Evolutionary conservation across 2,329 filamentous ascomycete species (phyloP), one percentile per base, ranked within the genome.

Genomic region (Furcasterigmium sp.): DNA sequence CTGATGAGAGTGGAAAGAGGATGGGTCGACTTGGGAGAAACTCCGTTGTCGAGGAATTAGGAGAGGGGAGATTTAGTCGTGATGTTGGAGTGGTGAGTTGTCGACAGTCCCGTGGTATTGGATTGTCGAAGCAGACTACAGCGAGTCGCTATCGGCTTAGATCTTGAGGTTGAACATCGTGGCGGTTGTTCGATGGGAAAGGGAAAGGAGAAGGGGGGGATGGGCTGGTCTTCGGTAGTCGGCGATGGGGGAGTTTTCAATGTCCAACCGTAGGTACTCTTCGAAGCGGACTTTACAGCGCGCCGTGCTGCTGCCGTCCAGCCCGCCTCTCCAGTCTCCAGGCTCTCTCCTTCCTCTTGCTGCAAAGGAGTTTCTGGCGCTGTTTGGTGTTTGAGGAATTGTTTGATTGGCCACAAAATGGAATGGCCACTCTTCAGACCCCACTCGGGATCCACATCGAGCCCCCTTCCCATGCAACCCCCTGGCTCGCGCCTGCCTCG

Each of bases 101-200:
- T 42, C 34, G 25, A 32, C 40, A 35, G 20, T 21, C 30, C 40
- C 23, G 20, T n/a, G n/a, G 18, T 39, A 40, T 44, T 42, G 41
- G 37, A 28, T 36, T 41, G 42, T 47, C 43, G 30, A 46, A 75
- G 73, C 73, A 74, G 73, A 77, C 73, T 75, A 69, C 68, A 55
- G 60, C 63, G 64, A 75, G 73, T 73, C 72, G 73, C 69, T 69
- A 68, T 65, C 54, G 59, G 63, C 61, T 69, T 70, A 78, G 61
- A 76, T 65, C 65, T 63, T 64, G 58, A 56, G 70, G 62, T 68
- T 70, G 69, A 75, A 74, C 73, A 79, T 77, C 61, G 68, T 68
- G 68, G 61, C 65, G 63, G 64, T 63, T 65, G 70, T 71, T 76
- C 69, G 71, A 70, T 70, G 58, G 54, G 54, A 56, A 58, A 61